Conservation (phyloP, 106 monocot genomes). For the Chionographis japonica region DNA sequence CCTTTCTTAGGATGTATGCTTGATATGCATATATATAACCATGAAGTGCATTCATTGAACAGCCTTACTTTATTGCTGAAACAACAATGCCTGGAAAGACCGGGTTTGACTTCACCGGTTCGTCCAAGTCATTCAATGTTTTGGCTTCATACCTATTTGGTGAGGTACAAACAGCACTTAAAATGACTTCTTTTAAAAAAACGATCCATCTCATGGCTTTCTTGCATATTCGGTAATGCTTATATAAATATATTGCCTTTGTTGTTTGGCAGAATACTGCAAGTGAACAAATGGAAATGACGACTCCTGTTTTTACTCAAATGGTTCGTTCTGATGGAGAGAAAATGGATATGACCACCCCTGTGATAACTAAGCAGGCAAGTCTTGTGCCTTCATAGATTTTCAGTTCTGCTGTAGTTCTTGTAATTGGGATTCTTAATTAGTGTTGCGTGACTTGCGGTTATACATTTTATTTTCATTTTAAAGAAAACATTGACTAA, state of each 20-base stretch:
- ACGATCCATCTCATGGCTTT: neutral
- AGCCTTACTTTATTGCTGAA: slow-evolving; percentile 85
- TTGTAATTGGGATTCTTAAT: neutral
- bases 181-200: neutral
- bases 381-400: slow-evolving; percentile 1
- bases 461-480: neutral
- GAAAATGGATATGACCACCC: slow-evolving; percentile 91
- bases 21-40: neutral
- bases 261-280: slow-evolving; percentile 40
- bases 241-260: neutral
- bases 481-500: neutral
- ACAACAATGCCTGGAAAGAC: slow-evolving; percentile 70
- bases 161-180: slow-evolving; percentile 42
- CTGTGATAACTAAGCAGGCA: slow-evolving; percentile 66
- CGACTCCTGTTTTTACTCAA: slow-evolving; percentile 68
- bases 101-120: slow-evolving; percentile 74
- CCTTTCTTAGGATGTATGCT: too few relatives aligned
- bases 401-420: neutral
- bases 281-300: slow-evolving; percentile 87
- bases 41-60: slow-evolving; percentile 4
- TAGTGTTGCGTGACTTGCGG: too few relatives aligned
- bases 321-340: slow-evolving; percentile 52
- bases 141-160: slow-evolving; percentile 84
- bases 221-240: neutral
- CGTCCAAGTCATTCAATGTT: slow-evolving; percentile 74